phyloP scores from a whole-genome alignment of 1,284 basidiomycete genomes.

The Ustilago bromivora region DNA sequence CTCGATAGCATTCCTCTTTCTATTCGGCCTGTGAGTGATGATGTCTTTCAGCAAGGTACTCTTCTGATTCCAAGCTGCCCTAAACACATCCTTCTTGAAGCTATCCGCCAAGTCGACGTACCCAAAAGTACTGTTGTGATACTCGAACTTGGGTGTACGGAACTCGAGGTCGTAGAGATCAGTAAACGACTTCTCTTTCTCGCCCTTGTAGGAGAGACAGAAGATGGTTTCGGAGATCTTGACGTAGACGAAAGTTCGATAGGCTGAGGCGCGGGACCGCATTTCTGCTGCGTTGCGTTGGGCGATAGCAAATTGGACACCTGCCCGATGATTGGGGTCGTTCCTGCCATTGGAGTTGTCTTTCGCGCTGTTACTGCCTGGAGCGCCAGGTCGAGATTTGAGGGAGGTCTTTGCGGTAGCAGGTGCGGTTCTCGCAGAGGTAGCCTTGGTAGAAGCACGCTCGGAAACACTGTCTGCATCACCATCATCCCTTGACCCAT shows the following conservation, averaged over 20 bases:
- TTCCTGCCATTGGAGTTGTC: neutral
- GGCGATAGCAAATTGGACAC: conserved; percentile 54
- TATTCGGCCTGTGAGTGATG: conserved; percentile 52
- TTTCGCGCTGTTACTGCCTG: conserved; percentile 18
- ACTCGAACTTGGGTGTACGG: conserved; percentile 76
- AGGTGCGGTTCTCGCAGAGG: neutral
- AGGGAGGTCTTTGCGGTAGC: conserved; percentile 13
- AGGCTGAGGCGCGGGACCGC: conserved; percentile 71
- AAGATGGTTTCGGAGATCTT: conserved; percentile 78
- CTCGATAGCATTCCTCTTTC: conserved; percentile 48
- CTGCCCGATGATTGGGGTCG: conserved; percentile 19
- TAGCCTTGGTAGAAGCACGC: conserved; percentile 12
- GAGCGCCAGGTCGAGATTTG: conserved; percentile 34
- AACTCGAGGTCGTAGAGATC: conserved; percentile 74
- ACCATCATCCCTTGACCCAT: conserved; percentile 31
- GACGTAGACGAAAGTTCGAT: conserved; percentile 82
- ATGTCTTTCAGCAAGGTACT: conserved; percentile 62
- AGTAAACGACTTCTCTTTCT: conserved; percentile 72
- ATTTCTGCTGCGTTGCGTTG: conserved; percentile 69
- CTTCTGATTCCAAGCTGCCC: conserved; percentile 67
- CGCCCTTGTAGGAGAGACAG: conserved; percentile 72
- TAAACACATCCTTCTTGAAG: conserved; percentile 66
- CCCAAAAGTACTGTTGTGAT: conserved; percentile 87
- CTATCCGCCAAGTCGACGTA: conserved; percentile 64
- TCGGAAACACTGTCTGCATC: conserved; percentile 19